Base-by-base conservation (phyloP, 495 filamentous ascomycete species). In the Umbilicaria muhlenbergii region DNA sequence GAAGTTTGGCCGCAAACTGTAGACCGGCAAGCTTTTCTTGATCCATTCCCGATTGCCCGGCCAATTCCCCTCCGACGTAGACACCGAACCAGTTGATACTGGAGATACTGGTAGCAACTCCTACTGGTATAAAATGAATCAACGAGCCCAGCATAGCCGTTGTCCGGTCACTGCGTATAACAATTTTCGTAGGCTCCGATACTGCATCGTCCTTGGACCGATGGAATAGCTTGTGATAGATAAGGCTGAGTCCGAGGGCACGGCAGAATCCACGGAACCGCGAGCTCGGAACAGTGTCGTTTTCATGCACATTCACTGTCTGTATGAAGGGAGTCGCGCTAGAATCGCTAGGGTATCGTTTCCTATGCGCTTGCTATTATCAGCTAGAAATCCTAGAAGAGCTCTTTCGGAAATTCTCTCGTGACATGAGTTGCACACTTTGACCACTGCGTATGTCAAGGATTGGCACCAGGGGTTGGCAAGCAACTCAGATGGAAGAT, bases 1-100 rank as follows among this genome's bases (percentile, higher is more conserved):
- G 49, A 34, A 55, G 16, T 24, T 57, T 57, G 5, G 54, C 49
- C 8, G 52, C 54, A 39, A 57, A 55, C 39, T 51, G 52, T 3
- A 43, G 28, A 6, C 38, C 47, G 15, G 41, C 32, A 15, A 45
- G 33, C 11, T 45, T 49, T 2, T 34, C 43, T 7, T 40, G 28
- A 18, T 45, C 43, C n/a, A 38, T 12, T 14, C 31, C 16, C 2
- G 2, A 3, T 1, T 11, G 8, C 11, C 43, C 43, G 15, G 28
- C 36, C 31, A 45, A 16, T 24, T 45, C 43, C n/a, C 37, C 42
- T 32, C 47, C 47, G 4, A 49, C 41, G 19, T 45, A 49, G n/a
- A 45, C 40, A 2, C 47, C 42, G 41, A 11, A 21, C 42, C 37
- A 42, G 18, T 49, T 49, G 17, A 49, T 15, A 36, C 39, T 19